These are phyloP conservation scores for Collybia nuda DNA, from an alignment of 768 basidiomycete genomes.

Conservation along the genomic window DNA sequence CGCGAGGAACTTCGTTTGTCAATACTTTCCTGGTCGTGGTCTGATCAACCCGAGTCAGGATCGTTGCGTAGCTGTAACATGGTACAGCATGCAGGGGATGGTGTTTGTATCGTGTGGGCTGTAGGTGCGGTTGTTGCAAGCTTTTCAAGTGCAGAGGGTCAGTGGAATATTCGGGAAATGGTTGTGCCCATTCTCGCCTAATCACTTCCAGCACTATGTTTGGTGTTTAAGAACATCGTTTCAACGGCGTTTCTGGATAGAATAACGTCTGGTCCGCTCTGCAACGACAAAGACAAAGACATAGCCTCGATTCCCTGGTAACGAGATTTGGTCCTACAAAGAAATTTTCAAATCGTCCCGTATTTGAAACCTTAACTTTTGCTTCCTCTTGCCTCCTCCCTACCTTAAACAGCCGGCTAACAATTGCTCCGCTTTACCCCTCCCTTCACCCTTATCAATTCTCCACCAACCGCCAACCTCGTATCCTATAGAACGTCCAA, in stretches of 20 bases:
- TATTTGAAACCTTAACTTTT: slow-evolving; percentile 36
- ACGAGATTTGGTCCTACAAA: slow-evolving; percentile 29
- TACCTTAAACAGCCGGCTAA: slow-evolving; percentile 49
- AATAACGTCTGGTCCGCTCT: slow-evolving; percentile 7
- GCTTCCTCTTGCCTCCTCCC: slow-evolving; percentile 33
- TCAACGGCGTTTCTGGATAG: slow-evolving; percentile 9
- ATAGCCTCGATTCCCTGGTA: slow-evolving; percentile 36
- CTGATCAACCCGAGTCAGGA: neutral
- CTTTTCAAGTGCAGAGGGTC: slow-evolving; percentile 12
- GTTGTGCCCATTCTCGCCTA: slow-evolving; percentile 19
- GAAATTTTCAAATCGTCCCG: slow-evolving; percentile 2
- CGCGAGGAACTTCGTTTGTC: neutral
- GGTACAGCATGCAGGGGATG: neutral
- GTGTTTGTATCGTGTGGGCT: slow-evolving; percentile 3
- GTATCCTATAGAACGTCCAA: slow-evolving; percentile 78
- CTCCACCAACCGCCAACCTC: slow-evolving; percentile 26
- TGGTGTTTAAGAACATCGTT: neutral
- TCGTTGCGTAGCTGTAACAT: neutral
- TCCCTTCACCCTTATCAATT: slow-evolving; percentile 30
- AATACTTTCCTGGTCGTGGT: neutral
- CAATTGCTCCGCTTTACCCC: slow-evolving; percentile 40
- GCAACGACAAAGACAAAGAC: slow-evolving; percentile 43
- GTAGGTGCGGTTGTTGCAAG: slow-evolving; percentile 13
- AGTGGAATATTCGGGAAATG: slow-evolving; percentile 18
- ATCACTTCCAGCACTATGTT: slow-evolving; percentile 25